phyloP scores from a whole-genome alignment of 2,329 filamentous ascomycete genomes.

The Fusarium pseudocircinatum region DNA sequence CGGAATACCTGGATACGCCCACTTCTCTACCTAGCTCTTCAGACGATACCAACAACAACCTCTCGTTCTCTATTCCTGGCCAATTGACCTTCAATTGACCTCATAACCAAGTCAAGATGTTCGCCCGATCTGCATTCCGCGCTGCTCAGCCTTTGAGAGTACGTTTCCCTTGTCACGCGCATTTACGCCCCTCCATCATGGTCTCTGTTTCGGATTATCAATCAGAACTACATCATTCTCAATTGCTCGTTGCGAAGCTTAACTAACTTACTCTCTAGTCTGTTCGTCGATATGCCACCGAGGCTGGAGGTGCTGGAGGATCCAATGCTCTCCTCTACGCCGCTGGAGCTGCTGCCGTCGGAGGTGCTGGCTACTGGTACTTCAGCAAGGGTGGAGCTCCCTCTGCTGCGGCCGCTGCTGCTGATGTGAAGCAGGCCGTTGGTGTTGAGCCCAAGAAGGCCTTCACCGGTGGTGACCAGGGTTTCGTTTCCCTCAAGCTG shows the following conservation, averaged over 20 bases:
- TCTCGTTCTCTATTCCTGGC: slow-evolving; percentile 8
- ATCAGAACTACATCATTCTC: slow-evolving; percentile 13
- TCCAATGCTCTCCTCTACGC: slow-evolving; percentile 69
- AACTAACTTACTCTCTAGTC: slow-evolving; percentile 54
- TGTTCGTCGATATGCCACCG: slow-evolving; percentile 75
- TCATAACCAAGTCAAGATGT: slow-evolving; percentile 61
- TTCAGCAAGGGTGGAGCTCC: slow-evolving; percentile 54
- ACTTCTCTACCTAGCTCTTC: slow-evolving; percentile 17
- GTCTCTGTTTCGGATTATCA: slow-evolving; percentile 10
- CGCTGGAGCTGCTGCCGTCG: slow-evolving; percentile 67
- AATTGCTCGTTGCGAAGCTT: neutral
- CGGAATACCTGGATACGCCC: slow-evolving; percentile 24
- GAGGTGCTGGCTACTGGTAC: slow-evolving; percentile 67
- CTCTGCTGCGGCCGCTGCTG: slow-evolving; percentile 63
- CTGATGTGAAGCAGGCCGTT: slow-evolving; percentile 56
- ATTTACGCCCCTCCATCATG: slow-evolving; percentile 2
- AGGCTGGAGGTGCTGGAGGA: slow-evolving; percentile 60
- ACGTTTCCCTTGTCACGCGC: slow-evolving; percentile 44
- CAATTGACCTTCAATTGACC: slow-evolving; percentile 41
- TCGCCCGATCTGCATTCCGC: slow-evolving; percentile 72
- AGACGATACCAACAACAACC: slow-evolving; percentile 12
- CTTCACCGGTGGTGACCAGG: slow-evolving; percentile 87
- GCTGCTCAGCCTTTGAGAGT: slow-evolving; percentile 73
- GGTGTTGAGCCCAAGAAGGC: slow-evolving; percentile 63
- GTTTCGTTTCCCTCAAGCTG: slow-evolving; percentile 84